Percentiles rank a stretch among this genome's conserved stretches.
phyloP scores from a whole-genome alignment of 2,329 filamentous ascomycete genomes.

The Onygenales sp. region DNA sequence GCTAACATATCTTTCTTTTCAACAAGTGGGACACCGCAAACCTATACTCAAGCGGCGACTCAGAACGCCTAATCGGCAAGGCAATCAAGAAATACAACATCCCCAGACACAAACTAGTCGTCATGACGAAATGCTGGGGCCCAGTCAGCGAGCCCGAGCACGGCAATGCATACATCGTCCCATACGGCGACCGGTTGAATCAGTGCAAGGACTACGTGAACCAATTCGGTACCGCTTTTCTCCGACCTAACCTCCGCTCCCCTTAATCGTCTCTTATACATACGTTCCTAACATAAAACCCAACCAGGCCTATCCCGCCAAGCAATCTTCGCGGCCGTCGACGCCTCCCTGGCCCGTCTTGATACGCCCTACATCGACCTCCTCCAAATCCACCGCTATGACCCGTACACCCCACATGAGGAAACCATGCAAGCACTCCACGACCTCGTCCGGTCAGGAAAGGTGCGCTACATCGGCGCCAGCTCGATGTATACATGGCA shows the following conservation, averaged over 20 bases:
- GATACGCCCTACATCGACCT: constrained; percentile 40
- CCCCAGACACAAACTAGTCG: constrained; percentile 46
- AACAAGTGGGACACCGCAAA: constrained; percentile 25
- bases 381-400: constrained; percentile 43
- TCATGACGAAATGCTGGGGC: constrained; percentile 47
- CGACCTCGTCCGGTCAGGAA: constrained; percentile 29
- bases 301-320: constrained; percentile 24
- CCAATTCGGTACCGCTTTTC: constrained; percentile 13
- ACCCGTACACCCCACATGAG: constrained; percentile 35
- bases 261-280: too few relatives aligned
- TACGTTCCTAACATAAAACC: too few relatives aligned
- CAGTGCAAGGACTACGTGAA: constrained; percentile 43
- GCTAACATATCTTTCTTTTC: background rate
- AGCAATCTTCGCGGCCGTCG: constrained; percentile 38
- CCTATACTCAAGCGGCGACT: constrained; percentile 47
- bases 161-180: constrained; percentile 23
- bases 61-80: constrained; percentile 45
- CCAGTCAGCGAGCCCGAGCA: constrained; percentile 25
- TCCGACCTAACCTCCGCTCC: too few relatives aligned
- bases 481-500: constrained; percentile 18
- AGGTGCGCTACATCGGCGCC: constrained; percentile 24
- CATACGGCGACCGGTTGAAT: constrained; percentile 30
- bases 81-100: constrained; percentile 51
- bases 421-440: constrained; percentile 39
- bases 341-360: constrained; percentile 34